These are phyloP conservation scores for Sphaerulina vaccinii DNA, from an alignment of 2,329 filamentous ascomycete genomes.

Conservation along the genomic window DNA sequence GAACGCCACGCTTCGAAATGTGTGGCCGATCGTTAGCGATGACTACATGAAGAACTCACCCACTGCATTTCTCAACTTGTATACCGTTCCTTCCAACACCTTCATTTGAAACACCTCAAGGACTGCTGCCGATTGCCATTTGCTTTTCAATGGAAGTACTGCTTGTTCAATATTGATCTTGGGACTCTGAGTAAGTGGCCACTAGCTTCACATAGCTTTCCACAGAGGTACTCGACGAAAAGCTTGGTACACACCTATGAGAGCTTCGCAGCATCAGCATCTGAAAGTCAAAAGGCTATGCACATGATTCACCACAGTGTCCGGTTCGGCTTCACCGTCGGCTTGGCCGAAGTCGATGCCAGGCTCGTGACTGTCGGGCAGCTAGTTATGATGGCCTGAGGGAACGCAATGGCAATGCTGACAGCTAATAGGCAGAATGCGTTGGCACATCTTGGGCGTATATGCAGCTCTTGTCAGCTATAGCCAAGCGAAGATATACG, in stretches of 20 bases:
- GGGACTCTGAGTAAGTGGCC: too few species aligned
- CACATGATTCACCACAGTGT: too few species aligned
- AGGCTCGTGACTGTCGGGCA: neutral
- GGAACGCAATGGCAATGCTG: neutral
- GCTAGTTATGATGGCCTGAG: neutral
- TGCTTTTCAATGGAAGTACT: too few species aligned
- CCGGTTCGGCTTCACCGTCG: too few species aligned
- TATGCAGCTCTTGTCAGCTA: neutral
- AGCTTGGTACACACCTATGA: constrained; percentile 5
- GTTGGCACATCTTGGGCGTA: neutral
- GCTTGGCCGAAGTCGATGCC: neutral
- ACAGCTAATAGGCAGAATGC: neutral
- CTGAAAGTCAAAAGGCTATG: neutral
- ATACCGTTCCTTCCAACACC: too few species aligned
- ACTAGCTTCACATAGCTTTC: constrained; percentile 3
- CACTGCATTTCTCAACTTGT: too few species aligned
- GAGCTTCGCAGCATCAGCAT: neutral
- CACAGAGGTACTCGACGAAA: neutral
- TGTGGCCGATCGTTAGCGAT: constrained; percentile 5
- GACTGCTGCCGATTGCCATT: too few species aligned
- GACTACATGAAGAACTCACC: too few species aligned
- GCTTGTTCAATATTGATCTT: too few species aligned
- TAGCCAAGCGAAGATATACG: constrained; percentile 37
- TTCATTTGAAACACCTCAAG: too few species aligned
- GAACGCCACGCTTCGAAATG: neutral